These are phyloP conservation scores for Lithohypha guttulata DNA, from an alignment of 2,329 filamentous ascomycete genomes.

Conservation along the genomic window DNA sequence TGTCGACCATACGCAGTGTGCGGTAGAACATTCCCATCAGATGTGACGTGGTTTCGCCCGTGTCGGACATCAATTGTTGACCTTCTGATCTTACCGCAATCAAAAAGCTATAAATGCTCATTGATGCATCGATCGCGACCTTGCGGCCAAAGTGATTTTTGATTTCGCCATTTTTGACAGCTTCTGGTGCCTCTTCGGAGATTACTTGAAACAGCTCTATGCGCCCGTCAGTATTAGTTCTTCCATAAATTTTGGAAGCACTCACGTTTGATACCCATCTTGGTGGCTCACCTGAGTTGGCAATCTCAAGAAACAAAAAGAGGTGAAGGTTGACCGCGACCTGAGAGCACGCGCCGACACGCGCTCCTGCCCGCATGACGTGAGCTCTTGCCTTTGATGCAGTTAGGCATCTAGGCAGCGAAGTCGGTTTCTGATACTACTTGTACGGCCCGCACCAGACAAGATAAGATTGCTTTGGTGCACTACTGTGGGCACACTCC, in stretches of 20 bases:
- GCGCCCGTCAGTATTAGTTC: conserved; percentile 13
- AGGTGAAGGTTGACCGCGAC: too few relatives aligned
- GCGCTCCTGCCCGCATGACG: too few relatives aligned
- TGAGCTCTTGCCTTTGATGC: too few relatives aligned
- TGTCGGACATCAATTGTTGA: conserved; percentile 90
- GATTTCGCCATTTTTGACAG: conserved; percentile 93
- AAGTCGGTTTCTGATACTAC: too few relatives aligned
- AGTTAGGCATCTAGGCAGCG: too few relatives aligned
- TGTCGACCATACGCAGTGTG: conserved; percentile 94
- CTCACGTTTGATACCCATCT: conserved; percentile 44
- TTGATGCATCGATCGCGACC: conserved; percentile 92
- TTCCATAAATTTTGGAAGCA: conserved; percentile 11
- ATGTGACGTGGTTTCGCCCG: conserved; percentile 92
- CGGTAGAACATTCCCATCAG: conserved; percentile 99
- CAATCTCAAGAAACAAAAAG: too few relatives aligned
- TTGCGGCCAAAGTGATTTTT: conserved; percentile 98
- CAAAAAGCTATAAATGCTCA: conserved; percentile 98
- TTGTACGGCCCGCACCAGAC: too few relatives aligned
- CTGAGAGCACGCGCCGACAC: too few relatives aligned
- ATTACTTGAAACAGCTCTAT: conserved; percentile 66
- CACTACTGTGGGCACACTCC: too few relatives aligned
- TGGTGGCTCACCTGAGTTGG: too few relatives aligned
- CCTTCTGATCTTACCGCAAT: conserved; percentile 95
- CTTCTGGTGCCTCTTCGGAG: conserved; percentile 86
- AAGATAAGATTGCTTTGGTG: too few relatives aligned